Evolutionary conservation across 1,139 yeast genomes (phyloP).

Genomic region (Kurtzmaniella quercitrusa): DNA sequence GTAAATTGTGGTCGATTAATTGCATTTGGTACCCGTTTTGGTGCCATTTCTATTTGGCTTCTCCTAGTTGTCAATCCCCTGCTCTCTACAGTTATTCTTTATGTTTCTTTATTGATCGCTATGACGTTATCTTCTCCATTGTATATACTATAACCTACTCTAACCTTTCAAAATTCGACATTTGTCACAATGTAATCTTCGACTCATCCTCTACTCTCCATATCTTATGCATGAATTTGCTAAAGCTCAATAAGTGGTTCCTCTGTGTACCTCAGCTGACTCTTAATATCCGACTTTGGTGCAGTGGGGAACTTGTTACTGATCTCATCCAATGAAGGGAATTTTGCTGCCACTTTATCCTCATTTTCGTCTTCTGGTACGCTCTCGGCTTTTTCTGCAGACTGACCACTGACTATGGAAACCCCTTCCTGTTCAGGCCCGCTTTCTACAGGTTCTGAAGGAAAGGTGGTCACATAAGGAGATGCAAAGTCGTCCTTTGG

Average conservation of each 20-base stretch:
- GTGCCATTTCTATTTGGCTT: too few species aligned
- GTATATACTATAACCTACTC: too few species aligned
- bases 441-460: constrained; percentile 4
- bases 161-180: too few species aligned
- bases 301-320: constrained; percentile 9
- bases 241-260: constrained; percentile 8
- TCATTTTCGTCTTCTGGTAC: constrained; percentile 16
- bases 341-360: constrained; percentile 11
- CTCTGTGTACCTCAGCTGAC: constrained; percentile 4
- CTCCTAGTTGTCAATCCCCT: too few species aligned
- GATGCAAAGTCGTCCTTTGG: constrained; percentile 2
- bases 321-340: constrained; percentile 17
- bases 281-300: background rate
- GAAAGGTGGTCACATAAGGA: background rate
- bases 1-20: too few species aligned
- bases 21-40: too few species aligned
- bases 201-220: background rate
- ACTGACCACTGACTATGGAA: constrained; percentile 1
- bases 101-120: too few species aligned
- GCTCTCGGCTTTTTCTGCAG: constrained; percentile 3
- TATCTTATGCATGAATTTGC: background rate
- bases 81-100: too few species aligned
- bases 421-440: background rate
- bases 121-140: too few species aligned
- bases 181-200: too few species aligned